phyloP scores from a whole-genome alignment of 176 grass and related monocot genomes.

The Eragrostis curvula region DNA sequence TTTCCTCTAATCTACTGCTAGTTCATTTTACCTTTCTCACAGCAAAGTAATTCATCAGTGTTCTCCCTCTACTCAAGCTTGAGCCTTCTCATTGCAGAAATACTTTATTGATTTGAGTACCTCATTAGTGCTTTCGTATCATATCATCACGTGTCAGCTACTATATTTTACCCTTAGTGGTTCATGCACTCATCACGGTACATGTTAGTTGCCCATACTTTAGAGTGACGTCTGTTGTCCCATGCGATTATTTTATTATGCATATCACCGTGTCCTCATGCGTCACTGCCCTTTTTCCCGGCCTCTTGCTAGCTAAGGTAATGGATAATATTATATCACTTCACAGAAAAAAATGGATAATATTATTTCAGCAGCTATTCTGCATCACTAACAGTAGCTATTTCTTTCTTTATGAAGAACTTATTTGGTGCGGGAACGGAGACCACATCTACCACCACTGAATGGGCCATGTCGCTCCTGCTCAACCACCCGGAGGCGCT shows the following conservation, averaged over 20 bases:
- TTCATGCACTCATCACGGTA: too few relatives aligned
- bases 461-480: constrained; percentile 67
- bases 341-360: too few relatives aligned
- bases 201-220: too few relatives aligned
- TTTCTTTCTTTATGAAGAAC: background rate
- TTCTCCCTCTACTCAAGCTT: background rate
- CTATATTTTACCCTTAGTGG: background rate
- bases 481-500: constrained; percentile 60
- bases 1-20: background rate
- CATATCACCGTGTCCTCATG: background rate
- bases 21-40: too few relatives aligned
- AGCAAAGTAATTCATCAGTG: background rate
- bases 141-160: too few relatives aligned
- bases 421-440: constrained; percentile 14
- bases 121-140: too few relatives aligned
- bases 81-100: too few relatives aligned
- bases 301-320: too few relatives aligned
- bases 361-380: background rate
- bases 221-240: too few relatives aligned
- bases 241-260: background rate
- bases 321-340: too few relatives aligned
- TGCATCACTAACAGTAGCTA: background rate
- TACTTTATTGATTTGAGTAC: too few relatives aligned
- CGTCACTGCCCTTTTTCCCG: background rate
- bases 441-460: constrained; percentile 39